Evolutionary conservation across 495 filamentous ascomycete genomes (phyloP), one percentile per base, ranked within the genome.

Genomic region (Lasiosphaeris hirsuta): DNA sequence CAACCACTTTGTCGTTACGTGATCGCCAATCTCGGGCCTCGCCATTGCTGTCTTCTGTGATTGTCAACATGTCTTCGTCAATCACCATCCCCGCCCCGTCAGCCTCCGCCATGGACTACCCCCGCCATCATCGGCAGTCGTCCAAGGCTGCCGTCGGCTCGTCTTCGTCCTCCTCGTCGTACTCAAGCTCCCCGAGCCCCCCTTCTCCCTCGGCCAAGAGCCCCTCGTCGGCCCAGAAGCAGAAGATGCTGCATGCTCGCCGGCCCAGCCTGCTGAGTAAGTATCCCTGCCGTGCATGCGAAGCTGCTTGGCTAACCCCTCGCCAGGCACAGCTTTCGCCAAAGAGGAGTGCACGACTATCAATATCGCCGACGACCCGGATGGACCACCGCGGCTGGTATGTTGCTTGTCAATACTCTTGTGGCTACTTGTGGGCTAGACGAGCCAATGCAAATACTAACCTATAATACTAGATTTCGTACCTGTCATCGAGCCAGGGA

Each of bases 291-390:
- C 53, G 33, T 42, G 19, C n/a, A 44, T 55, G 17, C 15, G 6
- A n/a, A 5, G 1, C 17, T 0, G 11, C 15, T 30, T 46, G 2
- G 34, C 63, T 57, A 39, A 64, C 63, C 51, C 54, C 33, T 58
- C 23, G 30, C 17, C 46, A 88, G 85, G 85, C 66, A 78, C 81
- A 33, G 83, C 84, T 6, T 68, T 89, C 48, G 78, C 78, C 39
- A 82, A 85, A 65, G 75, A 84, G 55, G 85, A 89, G 69, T 84
- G 83, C 61, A 87, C 81, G 3, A 85, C 87, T 14, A 78, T 89
- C 63, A 86, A 87, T 62, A 82, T 89, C 51, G 84, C 81, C 41
- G 78, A 85, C 41, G 78, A 85, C 49, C 76, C 78, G 5, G 83
- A 86, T 55, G 82, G 82, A 19, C 78, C 78, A 14, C 82, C 83